phyloP scores from a whole-genome alignment of 306 rosid species.

The Sophora flavescens region DNA sequence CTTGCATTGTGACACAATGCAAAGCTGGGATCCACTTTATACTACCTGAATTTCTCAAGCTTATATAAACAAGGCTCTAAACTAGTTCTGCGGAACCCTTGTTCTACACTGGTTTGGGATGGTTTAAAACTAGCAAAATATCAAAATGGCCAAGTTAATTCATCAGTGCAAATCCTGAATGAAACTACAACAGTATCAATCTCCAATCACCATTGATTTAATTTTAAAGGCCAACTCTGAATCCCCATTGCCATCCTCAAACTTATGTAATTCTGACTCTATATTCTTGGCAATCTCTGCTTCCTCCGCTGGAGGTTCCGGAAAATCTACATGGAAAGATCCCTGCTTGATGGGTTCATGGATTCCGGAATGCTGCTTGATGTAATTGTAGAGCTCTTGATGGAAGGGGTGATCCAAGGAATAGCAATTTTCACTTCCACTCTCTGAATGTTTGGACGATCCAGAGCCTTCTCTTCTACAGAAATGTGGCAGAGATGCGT shows the following conservation, averaged over 20 bases:
- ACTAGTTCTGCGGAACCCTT: slow-evolving; percentile 43
- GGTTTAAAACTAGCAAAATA: slow-evolving; percentile 24
- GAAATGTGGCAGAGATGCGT: slow-evolving; percentile 81
- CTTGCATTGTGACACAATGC: slow-evolving; percentile 47
- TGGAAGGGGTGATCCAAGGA: slow-evolving; percentile 84
- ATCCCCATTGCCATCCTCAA: slow-evolving; percentile 55
- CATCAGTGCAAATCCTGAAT: slow-evolving; percentile 14
- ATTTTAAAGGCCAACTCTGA: slow-evolving; percentile 53
- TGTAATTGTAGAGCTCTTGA: slow-evolving; percentile 77
- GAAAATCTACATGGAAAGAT: slow-evolving; percentile 80
- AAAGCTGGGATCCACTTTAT: slow-evolving; percentile 46
- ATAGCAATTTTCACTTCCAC: slow-evolving; percentile 65
- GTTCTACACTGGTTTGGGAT: slow-evolving; percentile 43
- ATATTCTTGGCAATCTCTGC: slow-evolving; percentile 64
- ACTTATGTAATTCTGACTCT: slow-evolving; percentile 72
- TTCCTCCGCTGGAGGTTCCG: slow-evolving; percentile 67
- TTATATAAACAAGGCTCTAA: slow-evolving; percentile 53
- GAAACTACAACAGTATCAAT: slow-evolving; percentile 28
- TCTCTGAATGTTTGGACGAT: slow-evolving; percentile 62
- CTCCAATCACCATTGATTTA: slow-evolving; percentile 53
- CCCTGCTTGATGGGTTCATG: slow-evolving; percentile 67
- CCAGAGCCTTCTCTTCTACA: slow-evolving; percentile 76
- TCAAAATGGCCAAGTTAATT: slow-evolving; percentile 32
- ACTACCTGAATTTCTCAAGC: slow-evolving; percentile 49
- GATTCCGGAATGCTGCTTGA: slow-evolving; percentile 64